Evolutionary conservation across 148 eudicot genomes (phyloP).

Genomic region (Camellia sinensis): DNA sequence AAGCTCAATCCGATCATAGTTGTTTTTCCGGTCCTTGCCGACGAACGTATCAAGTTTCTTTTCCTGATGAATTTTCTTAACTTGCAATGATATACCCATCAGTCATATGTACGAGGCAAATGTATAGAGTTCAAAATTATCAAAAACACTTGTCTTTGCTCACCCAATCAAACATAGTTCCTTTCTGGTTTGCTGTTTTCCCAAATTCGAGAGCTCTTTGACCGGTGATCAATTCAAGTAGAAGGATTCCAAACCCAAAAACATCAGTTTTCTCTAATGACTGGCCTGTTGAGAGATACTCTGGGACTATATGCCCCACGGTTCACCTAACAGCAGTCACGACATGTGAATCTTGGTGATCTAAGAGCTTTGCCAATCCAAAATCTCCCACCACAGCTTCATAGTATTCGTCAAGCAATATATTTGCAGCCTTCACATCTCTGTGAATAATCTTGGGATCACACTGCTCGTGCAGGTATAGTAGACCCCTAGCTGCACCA

Average conservation of each 20-base stretch:
- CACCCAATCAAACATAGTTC: conserved; percentile 86
- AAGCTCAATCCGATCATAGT: conserved; percentile 71
- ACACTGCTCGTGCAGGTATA: conserved; percentile 95
- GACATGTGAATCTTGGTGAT: conserved; percentile 76
- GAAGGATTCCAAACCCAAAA: conserved; percentile 74
- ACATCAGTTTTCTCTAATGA: conserved; percentile 88
- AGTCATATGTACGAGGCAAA: too few species aligned
- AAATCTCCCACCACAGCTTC: conserved; percentile 96
- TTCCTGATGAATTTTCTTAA: conserved; percentile 76
- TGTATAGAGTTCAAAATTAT: too few species aligned
- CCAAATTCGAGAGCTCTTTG: conserved; percentile 79
- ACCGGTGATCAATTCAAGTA: conserved; percentile 81
- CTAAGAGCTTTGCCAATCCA: conserved; percentile 80
- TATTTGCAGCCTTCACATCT: conserved; percentile 97
- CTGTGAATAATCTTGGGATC: conserved; percentile 96
- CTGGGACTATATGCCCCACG: conserved; percentile 82
- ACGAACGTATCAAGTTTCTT: conserved; percentile 72
- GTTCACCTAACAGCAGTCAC: conserved; percentile 82
- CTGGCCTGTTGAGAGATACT: conserved; percentile 83
- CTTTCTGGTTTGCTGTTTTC: conserved; percentile 73
- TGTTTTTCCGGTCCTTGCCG: conserved; percentile 72
- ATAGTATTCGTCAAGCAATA: conserved; percentile 76
- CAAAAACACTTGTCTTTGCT: conserved; percentile 6
- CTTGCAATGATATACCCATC: conserved; percentile 38
- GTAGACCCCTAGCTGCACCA: conserved; percentile 86